Evolutionary conservation across 306 rosid species (phyloP).

Genomic region (Gastrolobium bilobum): DNA sequence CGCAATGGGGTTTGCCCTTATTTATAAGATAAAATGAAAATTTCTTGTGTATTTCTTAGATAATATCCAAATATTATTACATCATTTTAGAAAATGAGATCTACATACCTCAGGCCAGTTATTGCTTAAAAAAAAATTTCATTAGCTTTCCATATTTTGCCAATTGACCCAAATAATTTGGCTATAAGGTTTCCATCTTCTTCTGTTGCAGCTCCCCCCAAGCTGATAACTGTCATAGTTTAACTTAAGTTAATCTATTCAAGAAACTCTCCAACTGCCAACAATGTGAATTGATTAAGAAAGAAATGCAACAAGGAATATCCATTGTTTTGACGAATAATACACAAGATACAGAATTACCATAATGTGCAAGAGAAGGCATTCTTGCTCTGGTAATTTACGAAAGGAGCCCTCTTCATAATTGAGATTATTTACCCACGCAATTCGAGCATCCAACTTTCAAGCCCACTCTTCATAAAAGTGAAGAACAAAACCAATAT

Average conservation of each 20-base stretch:
- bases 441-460: slow-evolving; percentile 29
- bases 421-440: slow-evolving; percentile 30
- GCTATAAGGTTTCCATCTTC: slow-evolving; percentile 78
- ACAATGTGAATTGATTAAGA: slow-evolving; percentile 34
- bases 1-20: too few relatives aligned
- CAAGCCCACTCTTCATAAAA: slow-evolving; percentile 13
- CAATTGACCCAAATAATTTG: slow-evolving; percentile 86
- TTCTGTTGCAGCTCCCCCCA: slow-evolving; percentile 85
- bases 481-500: slow-evolving; percentile 39
- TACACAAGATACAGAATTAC: slow-evolving; percentile 24
- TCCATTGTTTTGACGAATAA: slow-evolving; percentile 27
- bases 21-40: background rate
- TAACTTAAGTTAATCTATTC: slow-evolving; percentile 35
- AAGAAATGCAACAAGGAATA: slow-evolving; percentile 36
- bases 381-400: slow-evolving; percentile 27
- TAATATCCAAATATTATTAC: slow-evolving; percentile 16
- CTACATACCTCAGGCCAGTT: slow-evolving; percentile 87
- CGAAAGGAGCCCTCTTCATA: slow-evolving; percentile 33
- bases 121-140: slow-evolving; percentile 89
- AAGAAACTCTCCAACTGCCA: slow-evolving; percentile 31
- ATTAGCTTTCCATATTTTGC: slow-evolving; percentile 88
- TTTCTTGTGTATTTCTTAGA: slow-evolving; percentile 16
- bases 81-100: slow-evolving; percentile 26
- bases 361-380: slow-evolving; percentile 35
- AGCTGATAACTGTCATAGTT: slow-evolving; percentile 76